Percentiles rank a stretch among this genome's conserved stretches.
phyloP scores from a whole-genome alignment of 805 yeast species.

The Cyberlindnera veronae region DNA sequence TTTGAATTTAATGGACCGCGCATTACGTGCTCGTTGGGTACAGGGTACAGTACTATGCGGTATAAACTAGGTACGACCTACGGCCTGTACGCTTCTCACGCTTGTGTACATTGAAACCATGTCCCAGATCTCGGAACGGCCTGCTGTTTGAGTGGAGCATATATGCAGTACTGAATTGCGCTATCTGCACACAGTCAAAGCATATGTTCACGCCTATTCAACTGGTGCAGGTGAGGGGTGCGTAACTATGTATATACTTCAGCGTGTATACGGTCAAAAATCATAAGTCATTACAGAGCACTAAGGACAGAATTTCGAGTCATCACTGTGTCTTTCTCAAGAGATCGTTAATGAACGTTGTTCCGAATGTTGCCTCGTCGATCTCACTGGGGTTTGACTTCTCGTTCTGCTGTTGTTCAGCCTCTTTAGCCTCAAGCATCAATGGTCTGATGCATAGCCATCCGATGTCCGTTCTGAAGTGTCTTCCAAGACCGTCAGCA shows the following conservation, averaged over 20 bases:
- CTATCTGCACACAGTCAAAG: too few relatives aligned
- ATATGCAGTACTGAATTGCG: too few relatives aligned
- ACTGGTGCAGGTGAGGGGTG: too few relatives aligned
- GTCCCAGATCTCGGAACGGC: too few relatives aligned
- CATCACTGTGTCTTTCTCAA: slow-evolving; percentile 9
- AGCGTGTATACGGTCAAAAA: not conserved
- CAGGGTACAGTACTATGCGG: too few relatives aligned
- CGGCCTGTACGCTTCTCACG: too few relatives aligned
- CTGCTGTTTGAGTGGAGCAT: too few relatives aligned
- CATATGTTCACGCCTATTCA: too few relatives aligned
- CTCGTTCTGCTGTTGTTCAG: slow-evolving; percentile 8
- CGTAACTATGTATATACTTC: too few relatives aligned
- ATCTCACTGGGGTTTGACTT: not conserved
- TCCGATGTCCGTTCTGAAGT: slow-evolving; percentile 74
- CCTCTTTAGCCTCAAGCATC: slow-evolving; percentile 46
- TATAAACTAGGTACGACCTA: too few relatives aligned
- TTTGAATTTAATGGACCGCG: not conserved
- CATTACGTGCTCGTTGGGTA: too few relatives aligned
- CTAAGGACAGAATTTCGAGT: not conserved
- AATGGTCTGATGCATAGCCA: slow-evolving; percentile 64
- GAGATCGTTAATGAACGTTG: slow-evolving; percentile 14
- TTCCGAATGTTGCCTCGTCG: slow-evolving; percentile 10
- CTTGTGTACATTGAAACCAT: too few relatives aligned
- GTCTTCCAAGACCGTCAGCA: slow-evolving; percentile 74
- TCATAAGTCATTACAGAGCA: not conserved